Percentiles rank a stretch among this genome's conserved stretches.
Conservation (phyloP, 495 filamentous ascomycete genomes). For the Aspergillus heteromorphus region DNA sequence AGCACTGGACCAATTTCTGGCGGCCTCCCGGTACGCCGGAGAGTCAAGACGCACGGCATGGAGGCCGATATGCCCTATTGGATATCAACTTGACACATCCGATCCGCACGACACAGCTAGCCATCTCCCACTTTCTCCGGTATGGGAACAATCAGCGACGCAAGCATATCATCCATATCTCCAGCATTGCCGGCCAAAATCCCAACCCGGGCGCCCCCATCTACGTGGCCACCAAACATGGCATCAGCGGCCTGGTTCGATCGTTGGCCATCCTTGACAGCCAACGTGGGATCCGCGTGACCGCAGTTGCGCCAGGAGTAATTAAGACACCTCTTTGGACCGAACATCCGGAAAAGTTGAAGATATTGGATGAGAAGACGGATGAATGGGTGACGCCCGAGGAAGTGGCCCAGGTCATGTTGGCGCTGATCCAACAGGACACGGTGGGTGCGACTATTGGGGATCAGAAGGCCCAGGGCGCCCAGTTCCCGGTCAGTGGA, state of each 20-base stretch:
- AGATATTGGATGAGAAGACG: slow-evolving; percentile 41
- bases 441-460: slow-evolving; percentile 40
- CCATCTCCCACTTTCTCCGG: slow-evolving; percentile 51
- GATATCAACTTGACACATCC: slow-evolving; percentile 69
- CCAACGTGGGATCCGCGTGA: slow-evolving; percentile 54
- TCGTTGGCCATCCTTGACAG: slow-evolving; percentile 45
- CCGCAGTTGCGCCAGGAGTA: slow-evolving; percentile 60
- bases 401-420: slow-evolving; percentile 61
- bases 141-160: slow-evolving; percentile 25
- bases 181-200: slow-evolving; percentile 58
- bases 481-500: slow-evolving; percentile 32
- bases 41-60: slow-evolving; percentile 43
- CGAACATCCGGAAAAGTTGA: slow-evolving; percentile 61
- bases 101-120: slow-evolving; percentile 61
- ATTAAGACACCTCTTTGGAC: slow-evolving; percentile 67
- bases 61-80: slow-evolving; percentile 49
- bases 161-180: slow-evolving; percentile 56
- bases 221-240: slow-evolving; percentile 60
- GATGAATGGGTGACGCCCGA: slow-evolving; percentile 61
- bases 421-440: slow-evolving; percentile 51
- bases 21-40: slow-evolving; percentile 48
- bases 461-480: slow-evolving; percentile 27
- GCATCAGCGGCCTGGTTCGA: slow-evolving; percentile 56
- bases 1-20: slow-evolving; percentile 64
- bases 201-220: slow-evolving; percentile 46